Percentiles rank a stretch among this genome's conserved stretches.
phyloP scores from a whole-genome alignment of 2,329 filamentous ascomycete species.

The Neofusicoccum laricinum region DNA sequence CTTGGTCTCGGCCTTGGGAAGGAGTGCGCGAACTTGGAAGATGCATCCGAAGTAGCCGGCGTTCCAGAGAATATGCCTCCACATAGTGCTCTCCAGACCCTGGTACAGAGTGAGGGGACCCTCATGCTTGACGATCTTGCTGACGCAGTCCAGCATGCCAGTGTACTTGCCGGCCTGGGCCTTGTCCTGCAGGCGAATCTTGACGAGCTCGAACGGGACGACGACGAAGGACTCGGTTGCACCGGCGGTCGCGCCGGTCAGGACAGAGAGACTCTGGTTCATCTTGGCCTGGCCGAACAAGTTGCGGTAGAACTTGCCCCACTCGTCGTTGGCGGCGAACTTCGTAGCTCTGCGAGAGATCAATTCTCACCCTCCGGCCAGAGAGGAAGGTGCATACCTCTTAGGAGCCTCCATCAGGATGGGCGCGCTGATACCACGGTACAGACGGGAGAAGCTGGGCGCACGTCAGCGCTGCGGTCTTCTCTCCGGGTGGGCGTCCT shows the following conservation, averaged over 20 bases:
- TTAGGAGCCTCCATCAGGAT: constrained; percentile 98
- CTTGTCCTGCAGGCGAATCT: constrained; percentile 96
- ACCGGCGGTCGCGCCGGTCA: constrained; percentile 91
- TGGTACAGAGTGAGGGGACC: constrained; percentile 90
- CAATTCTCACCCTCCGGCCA: not conserved
- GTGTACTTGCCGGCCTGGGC: constrained; percentile 86
- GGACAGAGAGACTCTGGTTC: constrained; percentile 85
- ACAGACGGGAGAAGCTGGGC: constrained; percentile 76
- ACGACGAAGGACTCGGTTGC: constrained; percentile 96
- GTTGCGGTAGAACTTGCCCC: constrained; percentile 91
- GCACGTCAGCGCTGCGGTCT: not conserved
- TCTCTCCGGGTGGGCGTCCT: not conserved
- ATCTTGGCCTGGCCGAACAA: constrained; percentile 81
- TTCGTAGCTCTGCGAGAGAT: constrained; percentile 73
- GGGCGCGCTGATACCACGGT: constrained; percentile 91
- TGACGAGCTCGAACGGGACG: constrained; percentile 96
- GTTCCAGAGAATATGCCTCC: constrained; percentile 94
- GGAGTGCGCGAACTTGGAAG: constrained; percentile 85
- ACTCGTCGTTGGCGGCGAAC: constrained; percentile 98
- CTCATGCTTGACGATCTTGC: constrained; percentile 79
- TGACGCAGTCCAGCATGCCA: constrained; percentile 75
- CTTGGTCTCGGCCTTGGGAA: constrained; percentile 81
- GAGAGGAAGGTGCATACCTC: constrained; percentile 42
- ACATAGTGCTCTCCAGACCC: constrained; percentile 92
- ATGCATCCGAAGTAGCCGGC: constrained; percentile 97